Percentiles rank a stretch among this genome's conserved stretches.
These are phyloP conservation scores for Acacia pycnantha DNA, from an alignment of 331 rosid genomes.

Conservation along the genomic window DNA sequence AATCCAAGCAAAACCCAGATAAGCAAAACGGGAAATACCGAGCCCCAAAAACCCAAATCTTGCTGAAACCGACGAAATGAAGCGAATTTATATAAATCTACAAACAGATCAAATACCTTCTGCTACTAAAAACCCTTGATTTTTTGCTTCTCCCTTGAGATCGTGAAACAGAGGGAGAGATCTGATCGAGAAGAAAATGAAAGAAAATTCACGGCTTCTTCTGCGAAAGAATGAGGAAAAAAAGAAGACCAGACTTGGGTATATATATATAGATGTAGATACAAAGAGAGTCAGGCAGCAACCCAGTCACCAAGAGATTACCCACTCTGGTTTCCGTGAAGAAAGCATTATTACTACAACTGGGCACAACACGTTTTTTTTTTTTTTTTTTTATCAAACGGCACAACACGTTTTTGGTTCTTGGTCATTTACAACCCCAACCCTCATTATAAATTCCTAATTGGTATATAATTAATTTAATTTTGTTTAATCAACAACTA, in stretches of 20 bases:
- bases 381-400: not conserved
- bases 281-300: not conserved
- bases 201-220: not conserved
- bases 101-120: slow-evolving; percentile 34
- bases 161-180: slow-evolving; percentile 25
- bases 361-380: slow-evolving; percentile 45
- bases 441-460: not conserved
- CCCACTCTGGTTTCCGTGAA: slow-evolving; percentile 29
- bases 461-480: not conserved
- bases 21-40: not conserved
- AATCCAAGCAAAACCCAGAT: slow-evolving; percentile 6
- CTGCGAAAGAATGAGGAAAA: slow-evolving; percentile 25
- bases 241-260: slow-evolving; percentile 24
- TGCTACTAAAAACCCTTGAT: not conserved
- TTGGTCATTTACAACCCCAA: not conserved
- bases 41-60: not conserved
- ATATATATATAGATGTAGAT: slow-evolving; percentile 31
- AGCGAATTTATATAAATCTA: not conserved
- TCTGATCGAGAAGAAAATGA: slow-evolving; percentile 32
- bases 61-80: not conserved
- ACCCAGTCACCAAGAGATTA: slow-evolving; percentile 28
- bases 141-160: not conserved
- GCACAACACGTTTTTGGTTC: slow-evolving; percentile 45
- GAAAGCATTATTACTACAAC: slow-evolving; percentile 15
- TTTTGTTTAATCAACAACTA: not conserved